Evolutionary conservation across 371 early-diverging fungal genomes (phyloP), one percentile per base, ranked within the genome.

Genomic region (Enterocytospora artemiae): DNA sequence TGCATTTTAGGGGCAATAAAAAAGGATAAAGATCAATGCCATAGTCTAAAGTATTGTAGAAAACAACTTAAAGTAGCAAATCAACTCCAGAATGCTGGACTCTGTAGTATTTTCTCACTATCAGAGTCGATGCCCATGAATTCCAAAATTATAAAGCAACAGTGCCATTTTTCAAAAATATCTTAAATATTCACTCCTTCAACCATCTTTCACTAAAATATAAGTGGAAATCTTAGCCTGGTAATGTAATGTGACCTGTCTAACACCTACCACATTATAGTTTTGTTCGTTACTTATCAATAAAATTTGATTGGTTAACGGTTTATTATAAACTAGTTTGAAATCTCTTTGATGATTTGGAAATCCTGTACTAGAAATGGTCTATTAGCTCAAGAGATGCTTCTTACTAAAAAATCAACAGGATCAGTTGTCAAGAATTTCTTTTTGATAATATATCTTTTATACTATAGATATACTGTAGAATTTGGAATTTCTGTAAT

Each of bases 401-500:
- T 36, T 14, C 7, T 36, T 9, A 9, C 12, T 25, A 5, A 43
- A 18, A 32, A 43, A 43, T 9, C 30, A 9, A 54, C 33, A 20
- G 31, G 31, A 7, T 54, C 54, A 28, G 9, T 33, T 32, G 7
- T 54, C 14, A 54, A 54, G 54, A n/a, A 54, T 33, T 54, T 54
- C 24, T 18, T 54, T 5, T 36, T 54, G 7, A 5, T 39, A 7
- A 45, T 57, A 22, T 57, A 57, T 57, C 30, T 39, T 3, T 12
- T 57, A 27, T 57, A 57, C 22, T 45, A 44, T 20, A 41, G 57
- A 41, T 37, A 37, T 9, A 37, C 50, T 27, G 39, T 45, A 9
- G 57, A 57, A 45, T 7, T 57, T 5, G 57, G 57, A 9, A 5
- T 57, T 20, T 9, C 5, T 24, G 41, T 14, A 9, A 5, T 57